Evolutionary conservation across 2,329 filamentous ascomycete genomes (phyloP), one percentile per base, ranked within the genome.

Genomic region (Epichloe typhina): DNA sequence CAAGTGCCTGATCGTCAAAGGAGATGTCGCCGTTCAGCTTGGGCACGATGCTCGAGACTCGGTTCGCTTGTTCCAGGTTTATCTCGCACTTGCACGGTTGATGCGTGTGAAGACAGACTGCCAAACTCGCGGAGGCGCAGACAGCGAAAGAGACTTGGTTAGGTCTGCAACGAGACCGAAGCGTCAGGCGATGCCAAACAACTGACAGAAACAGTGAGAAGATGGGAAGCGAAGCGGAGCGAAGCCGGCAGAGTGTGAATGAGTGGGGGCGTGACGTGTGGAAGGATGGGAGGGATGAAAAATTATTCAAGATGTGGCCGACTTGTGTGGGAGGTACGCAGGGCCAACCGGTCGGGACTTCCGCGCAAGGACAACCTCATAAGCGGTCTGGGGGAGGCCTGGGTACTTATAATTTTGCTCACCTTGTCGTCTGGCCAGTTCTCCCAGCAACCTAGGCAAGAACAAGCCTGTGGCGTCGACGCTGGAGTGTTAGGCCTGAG

Each of bases 351-450:
- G 72, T 77, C 73, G 72, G 71, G 68, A 72, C 69, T 76, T 77
- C 74, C 72, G 69, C 72, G 70, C 73, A 69, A 70, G 67, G 72
- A 62, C 64, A 63, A 68, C 66, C 63, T 70, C 72, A 70, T 66
- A 65, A 63, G 64, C 61, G 70, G 67, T 70, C 66, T 70, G 75
- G 74, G 74, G 75, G 75, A 73, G 69, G 69, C 65, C 64, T 64
- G 62, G 64, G 68, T 75, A 69, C 69, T 77, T 78, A 78, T 78
- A 78, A 72, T 76, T 76, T 73, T 75, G 62, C 55, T 56, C 58
- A 54, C 57, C 58, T 61, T 61, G 61, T 59, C 59, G 58, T 61
- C 64, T 58, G 62, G 62, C 64, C 66, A 66, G 54, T 61, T 62
- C 58, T 60, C 68, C 69, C 61, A 71, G 69, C 69, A 68, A 70